Base-by-base conservation (phyloP, 2,329 filamentous ascomycete genomes). In the Aspergillus fischeri region DNA sequence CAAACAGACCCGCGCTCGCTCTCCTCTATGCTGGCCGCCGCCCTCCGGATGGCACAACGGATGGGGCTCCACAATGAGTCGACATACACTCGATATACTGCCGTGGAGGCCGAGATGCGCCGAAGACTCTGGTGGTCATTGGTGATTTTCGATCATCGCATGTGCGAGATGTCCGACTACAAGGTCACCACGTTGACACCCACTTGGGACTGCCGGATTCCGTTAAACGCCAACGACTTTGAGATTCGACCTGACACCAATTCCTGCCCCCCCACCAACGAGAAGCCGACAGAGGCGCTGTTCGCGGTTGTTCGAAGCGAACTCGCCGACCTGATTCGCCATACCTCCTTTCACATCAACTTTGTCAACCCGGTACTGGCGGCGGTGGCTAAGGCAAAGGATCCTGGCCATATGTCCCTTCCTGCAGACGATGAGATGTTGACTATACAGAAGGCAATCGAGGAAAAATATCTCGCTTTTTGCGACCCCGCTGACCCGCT, bases 121-220 rank as follows among this genome's bases (percentile, higher is more conserved):
- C 82, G 88, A 51, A 80, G 88, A 41, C 75, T 91, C 1, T 91
- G 87, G 88, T 91, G 87, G 87, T 83, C 85, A 32, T 77, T 92
- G 17, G 80, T 87, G 14, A 78, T 84, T 27, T 87, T 90, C 62
- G 89, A 92, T 69, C 79, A 82, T 58, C 85, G 88, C 24, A 82
- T 90, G 41, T 81, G 85, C 56, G 88, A 91, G 68, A 82, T 90
- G 70, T 81, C 84, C 3, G 82, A 83, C 51, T 83, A 66, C 55
- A 77, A 72, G 58, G 64, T 63, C 9, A 57, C 69, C 1, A 67
- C 62, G 2, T 57, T 81, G 14, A 59, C 61, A 59, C 77, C 78
- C 1, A 75, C 70, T 1, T 81, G 78, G 77, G 74, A 79, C 60
- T 79, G 76, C 54, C 69, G 63, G 14, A 51, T 66, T 10, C 78